Conservation (phyloP, 805 yeast genomes). For the Candida golubevii region DNA sequence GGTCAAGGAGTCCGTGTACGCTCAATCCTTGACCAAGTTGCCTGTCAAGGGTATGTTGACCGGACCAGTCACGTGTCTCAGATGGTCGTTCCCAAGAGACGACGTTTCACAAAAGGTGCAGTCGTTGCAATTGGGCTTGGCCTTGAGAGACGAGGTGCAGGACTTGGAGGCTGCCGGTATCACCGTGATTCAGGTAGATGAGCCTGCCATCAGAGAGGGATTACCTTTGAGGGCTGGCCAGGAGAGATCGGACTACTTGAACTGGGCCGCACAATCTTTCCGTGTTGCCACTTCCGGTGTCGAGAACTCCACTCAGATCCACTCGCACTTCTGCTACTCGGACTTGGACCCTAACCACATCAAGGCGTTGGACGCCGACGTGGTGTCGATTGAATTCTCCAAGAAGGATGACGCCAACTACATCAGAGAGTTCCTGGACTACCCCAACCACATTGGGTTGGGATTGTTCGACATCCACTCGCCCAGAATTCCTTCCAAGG, state of each 20-base stretch:
- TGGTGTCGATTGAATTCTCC: constrained; percentile 98
- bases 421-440: constrained; percentile 94
- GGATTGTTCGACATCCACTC: constrained; percentile 99
- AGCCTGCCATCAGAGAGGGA: constrained; percentile 99
- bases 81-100: constrained; percentile 99
- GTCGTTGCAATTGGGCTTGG: constrained; percentile 94
- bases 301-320: constrained; percentile 90
- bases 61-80: constrained; percentile 98
- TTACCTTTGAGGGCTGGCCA: constrained; percentile 97
- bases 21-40: constrained; percentile 91
- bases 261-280: constrained; percentile 99
- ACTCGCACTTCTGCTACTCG: constrained; percentile 99
- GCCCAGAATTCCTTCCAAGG: constrained; percentile 98
- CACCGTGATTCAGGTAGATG: constrained; percentile 97
- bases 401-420: constrained; percentile 99
- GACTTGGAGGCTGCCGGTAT: constrained; percentile 99
- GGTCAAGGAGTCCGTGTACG: constrained; percentile 98
- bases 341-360: constrained; percentile 99
- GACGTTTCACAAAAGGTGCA: constrained; percentile 90
- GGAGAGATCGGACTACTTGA: constrained; percentile 93
- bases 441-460: constrained; percentile 99
- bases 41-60: constrained; percentile 99
- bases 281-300: constrained; percentile 99
- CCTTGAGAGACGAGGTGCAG: constrained; percentile 96
- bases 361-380: constrained; percentile 99